These are phyloP conservation scores for Picocystis salinarum DNA, from an alignment of 139 green algal genomes.

Conservation along the genomic window DNA sequence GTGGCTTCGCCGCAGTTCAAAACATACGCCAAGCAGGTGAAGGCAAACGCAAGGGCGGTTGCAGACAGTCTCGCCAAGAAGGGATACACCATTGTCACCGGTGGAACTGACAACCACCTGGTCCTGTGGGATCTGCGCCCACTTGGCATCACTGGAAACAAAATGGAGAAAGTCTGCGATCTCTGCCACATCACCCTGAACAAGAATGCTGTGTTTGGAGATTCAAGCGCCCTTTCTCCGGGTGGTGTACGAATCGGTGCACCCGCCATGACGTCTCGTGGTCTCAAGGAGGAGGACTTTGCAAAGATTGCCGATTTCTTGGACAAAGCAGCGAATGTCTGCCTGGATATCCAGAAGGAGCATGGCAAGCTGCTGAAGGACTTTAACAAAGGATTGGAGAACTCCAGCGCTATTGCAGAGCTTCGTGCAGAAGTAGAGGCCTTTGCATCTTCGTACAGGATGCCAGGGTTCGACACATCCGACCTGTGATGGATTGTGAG, in stretches of 20 bases:
- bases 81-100: constrained; percentile 64
- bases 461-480: constrained; percentile 20
- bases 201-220: constrained; percentile 76
- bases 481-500: no score
- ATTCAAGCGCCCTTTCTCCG: constrained; percentile 52
- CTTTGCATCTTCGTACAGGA: constrained; percentile 19
- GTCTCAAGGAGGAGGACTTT: constrained; percentile 45
- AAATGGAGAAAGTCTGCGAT: constrained; percentile 69
- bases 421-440: constrained; percentile 22
- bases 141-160: constrained; percentile 52
- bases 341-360: constrained; percentile 42
- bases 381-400: constrained; percentile 39
- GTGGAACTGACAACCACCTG: constrained; percentile 71
- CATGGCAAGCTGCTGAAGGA: constrained; percentile 71
- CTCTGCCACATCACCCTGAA: constrained; percentile 74
- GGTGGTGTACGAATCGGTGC: constrained; percentile 61
- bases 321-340: constrained; percentile 32
- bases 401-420: constrained; percentile 11
- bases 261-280: constrained; percentile 65
- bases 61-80: constrained; percentile 28
- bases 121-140: constrained; percentile 69
- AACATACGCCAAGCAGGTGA: constrained; percentile 37
- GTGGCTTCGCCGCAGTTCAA: constrained; percentile 5
- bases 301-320: constrained; percentile 47
- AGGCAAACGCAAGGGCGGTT: constrained; percentile 43